phyloP scores from a whole-genome alignment of 192 early-diverging fungal genomes.

The Backusella tuberculispora region DNA sequence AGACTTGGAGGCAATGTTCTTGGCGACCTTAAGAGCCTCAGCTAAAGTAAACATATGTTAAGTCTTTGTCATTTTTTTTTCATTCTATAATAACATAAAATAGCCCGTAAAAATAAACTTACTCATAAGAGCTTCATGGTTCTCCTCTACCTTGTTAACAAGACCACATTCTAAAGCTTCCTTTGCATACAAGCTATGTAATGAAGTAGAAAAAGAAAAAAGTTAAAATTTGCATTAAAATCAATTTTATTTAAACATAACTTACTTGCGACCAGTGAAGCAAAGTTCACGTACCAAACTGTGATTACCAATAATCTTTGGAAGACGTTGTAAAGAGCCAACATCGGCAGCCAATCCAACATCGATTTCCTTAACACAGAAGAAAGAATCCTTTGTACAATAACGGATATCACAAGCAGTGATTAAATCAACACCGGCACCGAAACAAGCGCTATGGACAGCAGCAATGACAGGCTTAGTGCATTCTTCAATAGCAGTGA shows the following conservation, averaged over 20 bases:
- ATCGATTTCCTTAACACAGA: conserved; percentile 92
- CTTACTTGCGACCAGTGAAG: conserved; percentile 77
- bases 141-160: conserved; percentile 55
- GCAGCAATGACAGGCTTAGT: conserved; percentile 90
- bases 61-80: neutral
- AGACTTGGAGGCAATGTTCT: conserved; percentile 82
- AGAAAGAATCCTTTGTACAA: conserved; percentile 75
- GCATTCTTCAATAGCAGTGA: conserved; percentile 83
- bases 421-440: conserved; percentile 85
- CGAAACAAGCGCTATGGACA: conserved; percentile 84
- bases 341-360: conserved; percentile 93
- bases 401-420: conserved; percentile 94
- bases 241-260: neutral
- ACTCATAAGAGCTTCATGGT: conserved; percentile 53
- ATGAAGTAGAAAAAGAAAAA: conserved; percentile 3
- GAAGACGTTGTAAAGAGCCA: conserved; percentile 91
- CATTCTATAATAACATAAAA: neutral
- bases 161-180: conserved; percentile 68
- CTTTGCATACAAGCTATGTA: conserved; percentile 50
- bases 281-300: conserved; percentile 91
- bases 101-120: neutral
- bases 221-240: neutral
- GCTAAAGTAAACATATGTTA: conserved; percentile 27
- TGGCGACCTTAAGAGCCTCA: conserved; percentile 71
- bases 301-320: conserved; percentile 91